A percentile compares a stretch with the other conserved stretches of the same genome.
Conservation (phyloP, 352 stramenopile genomes). For the Phytophthora vignae region DNA sequence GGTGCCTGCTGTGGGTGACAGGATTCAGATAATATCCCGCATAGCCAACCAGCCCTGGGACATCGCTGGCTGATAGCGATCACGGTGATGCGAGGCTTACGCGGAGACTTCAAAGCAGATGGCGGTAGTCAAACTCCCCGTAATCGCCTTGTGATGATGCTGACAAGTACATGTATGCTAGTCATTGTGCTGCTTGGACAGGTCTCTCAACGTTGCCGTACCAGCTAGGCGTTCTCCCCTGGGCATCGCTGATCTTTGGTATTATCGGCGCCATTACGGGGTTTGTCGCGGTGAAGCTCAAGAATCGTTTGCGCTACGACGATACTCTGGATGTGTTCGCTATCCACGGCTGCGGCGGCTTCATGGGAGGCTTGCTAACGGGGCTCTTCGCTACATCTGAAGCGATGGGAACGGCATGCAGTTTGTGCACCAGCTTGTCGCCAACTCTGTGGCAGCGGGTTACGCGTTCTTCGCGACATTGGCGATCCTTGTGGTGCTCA, state of each 20-base stretch:
- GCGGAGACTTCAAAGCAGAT: neutral
- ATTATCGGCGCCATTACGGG: conserved; percentile 27
- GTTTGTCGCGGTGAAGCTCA: conserved; percentile 61
- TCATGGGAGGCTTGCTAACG: conserved; percentile 61
- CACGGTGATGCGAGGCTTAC: neutral
- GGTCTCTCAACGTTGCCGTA: neutral
- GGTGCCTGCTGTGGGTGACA: no score
- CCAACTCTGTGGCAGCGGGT: conserved; percentile 51
- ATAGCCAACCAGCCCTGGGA: no score
- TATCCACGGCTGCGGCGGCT: conserved; percentile 71
- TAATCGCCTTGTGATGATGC: neutral
- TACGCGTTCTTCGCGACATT: conserved; percentile 70
- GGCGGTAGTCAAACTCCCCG: neutral
- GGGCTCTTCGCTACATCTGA: conserved; percentile 65
- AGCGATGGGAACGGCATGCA: conserved; percentile 48
- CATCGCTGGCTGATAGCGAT: neutral
- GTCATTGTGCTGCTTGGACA: neutral
- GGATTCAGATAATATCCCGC: no score
- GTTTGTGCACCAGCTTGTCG: conserved; percentile 54
- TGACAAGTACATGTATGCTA: neutral
- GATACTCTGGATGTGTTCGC: conserved; percentile 79
- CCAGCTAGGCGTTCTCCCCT: conserved; percentile 33
- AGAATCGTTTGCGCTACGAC: conserved; percentile 70
- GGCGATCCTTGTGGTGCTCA: conserved; percentile 66
- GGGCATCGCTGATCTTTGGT: conserved; percentile 46